Base-by-base conservation (phyloP, 2,329 filamentous ascomycete genomes). In the Fusarium sp. region DNA sequence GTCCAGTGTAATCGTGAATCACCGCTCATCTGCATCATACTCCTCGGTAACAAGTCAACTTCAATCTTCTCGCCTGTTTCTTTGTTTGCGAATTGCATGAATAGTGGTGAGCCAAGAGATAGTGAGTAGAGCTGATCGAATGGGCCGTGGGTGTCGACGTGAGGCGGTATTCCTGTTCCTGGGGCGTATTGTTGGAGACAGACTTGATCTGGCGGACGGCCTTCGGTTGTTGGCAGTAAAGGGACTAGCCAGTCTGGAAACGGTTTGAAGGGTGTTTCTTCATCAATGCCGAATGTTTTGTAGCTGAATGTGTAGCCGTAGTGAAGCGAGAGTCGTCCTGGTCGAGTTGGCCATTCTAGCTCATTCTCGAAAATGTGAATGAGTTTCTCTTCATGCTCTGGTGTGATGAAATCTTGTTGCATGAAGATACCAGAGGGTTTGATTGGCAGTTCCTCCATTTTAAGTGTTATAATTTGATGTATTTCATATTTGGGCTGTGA, bases 111-210 rank as follows among this genome's bases (percentile, higher is more conserved):
- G 2, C 84, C 84, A 5, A 85, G 80, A 0, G 83, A 85, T 3
- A 86, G 74, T 22, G 83, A 78, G 61, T 86, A 86, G 11, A 86
- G 79, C 73, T 85, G 83, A 61, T 82, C 84, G 42, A 82, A 83
- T 4, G 81, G 78, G 27, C 79, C 78, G 77, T 90, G 88, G 9
- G 88, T 88, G 79, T 90, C 88, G 62, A 88, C 88, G 74, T 90
- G 88, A 1, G 88, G 88, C 15, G 88, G 88, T 72, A 90, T 90
- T 4, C 88, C 88, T 0, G 85, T 81, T 11, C 88, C 88, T 0
- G 88, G 88, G 1, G 88, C 86, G 75, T 90, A 90, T 76, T 89
- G 85, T 79, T 90, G 88, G n/a, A 89, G 79, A 70, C 87, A 89
- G 71, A 90, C 87, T 75, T 90, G 88, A 56, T 89, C 87, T 2